Evolutionary conservation across 1,284 basidiomycete genomes (phyloP).

Genomic region (Fistulinella cinereoalba): DNA sequence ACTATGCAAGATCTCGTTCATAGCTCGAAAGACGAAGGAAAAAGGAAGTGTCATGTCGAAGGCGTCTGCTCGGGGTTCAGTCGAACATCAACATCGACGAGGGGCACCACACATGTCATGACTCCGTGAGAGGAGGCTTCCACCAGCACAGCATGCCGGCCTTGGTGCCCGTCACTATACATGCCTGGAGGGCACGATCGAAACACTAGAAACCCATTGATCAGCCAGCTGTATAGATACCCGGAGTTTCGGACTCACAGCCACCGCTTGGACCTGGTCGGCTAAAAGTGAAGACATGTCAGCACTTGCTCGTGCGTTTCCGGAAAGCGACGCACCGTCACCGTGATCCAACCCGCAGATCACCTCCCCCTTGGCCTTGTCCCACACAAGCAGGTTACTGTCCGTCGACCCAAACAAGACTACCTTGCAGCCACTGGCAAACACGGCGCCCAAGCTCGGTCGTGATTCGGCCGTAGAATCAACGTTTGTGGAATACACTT

Average conservation of each 20-base stretch:
- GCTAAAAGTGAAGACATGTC: slow-evolving; percentile 33
- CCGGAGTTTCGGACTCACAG: slow-evolving; percentile 40
- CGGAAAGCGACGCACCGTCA: slow-evolving; percentile 42
- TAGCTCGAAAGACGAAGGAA: slow-evolving; percentile 6
- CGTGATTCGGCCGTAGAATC: slow-evolving; percentile 30
- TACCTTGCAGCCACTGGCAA: slow-evolving; percentile 47
- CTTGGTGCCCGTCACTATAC: slow-evolving; percentile 54
- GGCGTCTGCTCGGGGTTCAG: slow-evolving; percentile 3
- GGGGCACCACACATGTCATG: slow-evolving; percentile 14
- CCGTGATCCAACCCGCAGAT: slow-evolving; percentile 57
- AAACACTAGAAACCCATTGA: slow-evolving; percentile 38
- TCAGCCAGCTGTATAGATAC: slow-evolving; percentile 2
- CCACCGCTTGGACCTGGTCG: slow-evolving; percentile 51
- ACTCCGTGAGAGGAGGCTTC: slow-evolving; percentile 41
- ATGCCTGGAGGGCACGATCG: slow-evolving; percentile 42
- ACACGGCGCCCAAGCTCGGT: slow-evolving; percentile 47
- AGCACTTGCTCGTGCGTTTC: slow-evolving; percentile 5
- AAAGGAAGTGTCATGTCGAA: not conserved
- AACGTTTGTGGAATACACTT: slow-evolving; percentile 44
- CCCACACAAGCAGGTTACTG: slow-evolving; percentile 58
- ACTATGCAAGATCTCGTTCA: slow-evolving; percentile 32
- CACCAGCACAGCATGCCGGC: slow-evolving; percentile 57
- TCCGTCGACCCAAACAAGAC: slow-evolving; percentile 54
- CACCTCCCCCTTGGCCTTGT: slow-evolving; percentile 47
- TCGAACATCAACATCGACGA: slow-evolving; percentile 1